Conservation (phyloP, 805 yeast genomes). For the Cyberlindnera mrakii region DNA sequence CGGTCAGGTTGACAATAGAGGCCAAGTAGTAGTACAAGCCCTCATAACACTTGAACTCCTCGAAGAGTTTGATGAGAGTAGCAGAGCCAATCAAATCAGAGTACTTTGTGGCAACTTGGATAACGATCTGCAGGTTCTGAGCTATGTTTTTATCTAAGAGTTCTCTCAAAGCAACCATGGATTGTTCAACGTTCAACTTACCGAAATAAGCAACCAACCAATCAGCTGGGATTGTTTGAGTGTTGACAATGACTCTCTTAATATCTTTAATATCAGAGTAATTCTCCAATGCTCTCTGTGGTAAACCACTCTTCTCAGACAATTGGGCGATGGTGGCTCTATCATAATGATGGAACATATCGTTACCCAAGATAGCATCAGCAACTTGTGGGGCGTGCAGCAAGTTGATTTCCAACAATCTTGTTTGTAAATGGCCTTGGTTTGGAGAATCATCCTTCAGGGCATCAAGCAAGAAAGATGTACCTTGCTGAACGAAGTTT, state of each 20-base stretch:
- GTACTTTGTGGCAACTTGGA: slow-evolving; percentile 95
- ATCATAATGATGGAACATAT: slow-evolving; percentile 93
- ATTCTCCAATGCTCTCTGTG: slow-evolving; percentile 93
- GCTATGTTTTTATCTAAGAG: slow-evolving; percentile 74
- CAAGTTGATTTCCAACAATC: slow-evolving; percentile 86
- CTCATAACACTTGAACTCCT: slow-evolving; percentile 86
- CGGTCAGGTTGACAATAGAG: slow-evolving; percentile 87
- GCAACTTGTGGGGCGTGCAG: slow-evolving; percentile 99
- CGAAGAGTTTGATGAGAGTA: slow-evolving; percentile 82
- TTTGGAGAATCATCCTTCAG: slow-evolving; percentile 89
- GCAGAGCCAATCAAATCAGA: slow-evolving; percentile 88
- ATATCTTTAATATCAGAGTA: slow-evolving; percentile 93
- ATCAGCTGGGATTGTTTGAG: slow-evolving; percentile 78
- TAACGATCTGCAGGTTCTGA: slow-evolving; percentile 86
- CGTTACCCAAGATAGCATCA: slow-evolving; percentile 94
- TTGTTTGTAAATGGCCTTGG: slow-evolving; percentile 93
- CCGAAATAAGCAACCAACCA: slow-evolving; percentile 94
- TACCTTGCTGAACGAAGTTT: slow-evolving; percentile 93
- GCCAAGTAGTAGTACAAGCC: slow-evolving; percentile 93
- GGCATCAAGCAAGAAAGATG: slow-evolving; percentile 93
- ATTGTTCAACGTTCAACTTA: slow-evolving; percentile 89
- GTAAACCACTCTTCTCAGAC: slow-evolving; percentile 93
- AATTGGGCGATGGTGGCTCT: slow-evolving; percentile 86
- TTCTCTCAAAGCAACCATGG: slow-evolving; percentile 80
- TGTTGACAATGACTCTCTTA: slow-evolving; percentile 88